A percentile compares a stretch with the other conserved stretches of the same genome.
phyloP scores from a whole-genome alignment of 306 rosid genomes.

The Medicago lupulina region DNA sequence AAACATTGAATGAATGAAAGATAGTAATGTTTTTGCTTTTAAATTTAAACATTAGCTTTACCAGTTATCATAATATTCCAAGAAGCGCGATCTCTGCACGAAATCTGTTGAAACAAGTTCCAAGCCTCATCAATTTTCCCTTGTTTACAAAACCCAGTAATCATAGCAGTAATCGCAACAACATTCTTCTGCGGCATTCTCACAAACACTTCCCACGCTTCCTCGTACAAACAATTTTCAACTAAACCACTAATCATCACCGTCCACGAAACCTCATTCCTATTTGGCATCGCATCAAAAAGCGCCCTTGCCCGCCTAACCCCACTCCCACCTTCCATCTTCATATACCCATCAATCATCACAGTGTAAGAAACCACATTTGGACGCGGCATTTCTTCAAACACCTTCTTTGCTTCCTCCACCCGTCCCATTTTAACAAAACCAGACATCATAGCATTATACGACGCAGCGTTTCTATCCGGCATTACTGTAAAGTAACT shows the following conservation, averaged over 20 bases:
- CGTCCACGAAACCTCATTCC: conserved; percentile 57
- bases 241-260: conserved; percentile 61
- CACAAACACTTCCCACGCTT: conserved; percentile 55
- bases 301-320: conserved; percentile 51
- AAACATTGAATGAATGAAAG: neutral
- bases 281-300: conserved; percentile 53
- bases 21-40: neutral
- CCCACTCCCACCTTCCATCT: conserved; percentile 41
- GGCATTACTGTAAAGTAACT: conserved; percentile 49
- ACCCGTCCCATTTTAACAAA: conserved; percentile 49
- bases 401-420: conserved; percentile 56
- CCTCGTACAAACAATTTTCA: conserved; percentile 53
- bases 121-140: conserved; percentile 58
- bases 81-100: conserved; percentile 51
- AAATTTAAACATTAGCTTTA: conserved; percentile 8
- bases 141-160: conserved; percentile 59
- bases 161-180: conserved; percentile 52
- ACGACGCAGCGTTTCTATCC: conserved; percentile 51
- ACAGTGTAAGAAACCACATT: conserved; percentile 58
- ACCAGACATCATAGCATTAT: conserved; percentile 58
- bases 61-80: conserved; percentile 70
- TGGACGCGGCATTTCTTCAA: conserved; percentile 54
- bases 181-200: conserved; percentile 60
- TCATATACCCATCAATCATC: conserved; percentile 57
- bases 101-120: conserved; percentile 49